Conservation (phyloP, 352 stramenopile species). For the Ophiocytium majus region DNA sequence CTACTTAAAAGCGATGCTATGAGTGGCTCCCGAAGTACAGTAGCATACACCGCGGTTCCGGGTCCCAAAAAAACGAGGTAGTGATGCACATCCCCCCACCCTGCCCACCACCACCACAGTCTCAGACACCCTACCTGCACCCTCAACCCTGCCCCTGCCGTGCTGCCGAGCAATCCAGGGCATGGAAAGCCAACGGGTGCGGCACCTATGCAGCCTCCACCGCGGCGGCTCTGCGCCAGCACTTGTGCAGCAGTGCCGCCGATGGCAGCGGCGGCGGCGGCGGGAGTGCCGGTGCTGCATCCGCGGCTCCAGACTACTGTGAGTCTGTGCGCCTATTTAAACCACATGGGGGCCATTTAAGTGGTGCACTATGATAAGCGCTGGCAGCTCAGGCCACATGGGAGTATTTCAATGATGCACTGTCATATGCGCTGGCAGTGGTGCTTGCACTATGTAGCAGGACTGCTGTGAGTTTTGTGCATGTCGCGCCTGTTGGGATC, state of each 20-base stretch:
- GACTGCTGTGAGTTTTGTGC: background rate
- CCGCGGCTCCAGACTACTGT: background rate
- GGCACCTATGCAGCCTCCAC: background rate
- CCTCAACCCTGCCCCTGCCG: background rate
- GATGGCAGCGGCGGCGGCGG: background rate
- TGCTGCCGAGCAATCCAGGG: background rate
- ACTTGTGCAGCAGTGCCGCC: background rate
- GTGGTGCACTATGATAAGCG: background rate
- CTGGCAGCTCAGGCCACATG: background rate
- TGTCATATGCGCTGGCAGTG: too few species aligned
- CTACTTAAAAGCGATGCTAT: too few species aligned
- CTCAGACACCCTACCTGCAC: too few species aligned
- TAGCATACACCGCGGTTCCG: too few species aligned
- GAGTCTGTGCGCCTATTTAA: background rate
- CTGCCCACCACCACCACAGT: too few species aligned
- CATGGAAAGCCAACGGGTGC: background rate
- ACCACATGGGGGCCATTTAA: background rate
- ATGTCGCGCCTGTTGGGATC: background rate
- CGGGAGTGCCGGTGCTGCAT: too few species aligned
- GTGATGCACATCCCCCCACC: too few species aligned
- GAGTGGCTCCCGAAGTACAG: background rate
- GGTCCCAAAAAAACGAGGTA: too few species aligned
- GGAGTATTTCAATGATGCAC: background rate
- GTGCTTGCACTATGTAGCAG: too few species aligned
- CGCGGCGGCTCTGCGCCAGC: background rate